These are phyloP conservation scores for Lichtheimia hyalospora DNA, from an alignment of 371 early-diverging fungal genomes.

Conservation along the genomic window DNA sequence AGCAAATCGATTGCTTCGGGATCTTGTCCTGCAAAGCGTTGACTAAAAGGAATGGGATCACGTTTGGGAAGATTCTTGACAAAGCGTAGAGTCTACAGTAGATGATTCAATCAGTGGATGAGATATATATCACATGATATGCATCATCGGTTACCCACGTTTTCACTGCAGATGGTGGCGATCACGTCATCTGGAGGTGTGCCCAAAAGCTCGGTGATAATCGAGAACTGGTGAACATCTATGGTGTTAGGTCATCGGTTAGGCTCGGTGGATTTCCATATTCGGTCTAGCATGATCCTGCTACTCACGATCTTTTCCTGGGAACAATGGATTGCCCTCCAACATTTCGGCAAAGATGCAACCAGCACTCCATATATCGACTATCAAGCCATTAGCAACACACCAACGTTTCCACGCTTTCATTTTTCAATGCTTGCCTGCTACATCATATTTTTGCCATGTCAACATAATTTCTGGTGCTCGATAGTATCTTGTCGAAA, in stretches of 20 bases:
- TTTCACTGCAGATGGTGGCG: constrained; percentile 90
- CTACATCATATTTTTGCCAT: constrained; percentile 96
- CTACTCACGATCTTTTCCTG: constrained; percentile 91
- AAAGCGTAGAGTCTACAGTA: constrained; percentile 89
- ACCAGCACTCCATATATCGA: constrained; percentile 99
- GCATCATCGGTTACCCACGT: constrained; percentile 46
- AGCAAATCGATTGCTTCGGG: constrained; percentile 82
- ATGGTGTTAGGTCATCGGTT: background rate
- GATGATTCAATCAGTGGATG: background rate
- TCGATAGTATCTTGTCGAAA: constrained; percentile 97
- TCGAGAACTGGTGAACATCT: constrained; percentile 93
- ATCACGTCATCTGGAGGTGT: constrained; percentile 94
- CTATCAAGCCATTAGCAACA: constrained; percentile 29
- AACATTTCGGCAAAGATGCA: constrained; percentile 99
- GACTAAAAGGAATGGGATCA: constrained; percentile 76
- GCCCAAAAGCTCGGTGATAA: constrained; percentile 91
- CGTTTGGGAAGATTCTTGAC: constrained; percentile 86
- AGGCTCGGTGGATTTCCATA: background rate
- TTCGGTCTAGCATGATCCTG: background rate
- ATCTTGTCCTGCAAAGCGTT: constrained; percentile 51
- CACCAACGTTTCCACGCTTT: too few relatives aligned
- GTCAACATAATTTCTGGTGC: constrained; percentile 99
- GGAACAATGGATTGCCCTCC: constrained; percentile 94
- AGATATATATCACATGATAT: background rate
- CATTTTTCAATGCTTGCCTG: constrained; percentile 46